Conservation (phyloP, 768 basidiomycete species). For the Tephrocybe sp. region DNA sequence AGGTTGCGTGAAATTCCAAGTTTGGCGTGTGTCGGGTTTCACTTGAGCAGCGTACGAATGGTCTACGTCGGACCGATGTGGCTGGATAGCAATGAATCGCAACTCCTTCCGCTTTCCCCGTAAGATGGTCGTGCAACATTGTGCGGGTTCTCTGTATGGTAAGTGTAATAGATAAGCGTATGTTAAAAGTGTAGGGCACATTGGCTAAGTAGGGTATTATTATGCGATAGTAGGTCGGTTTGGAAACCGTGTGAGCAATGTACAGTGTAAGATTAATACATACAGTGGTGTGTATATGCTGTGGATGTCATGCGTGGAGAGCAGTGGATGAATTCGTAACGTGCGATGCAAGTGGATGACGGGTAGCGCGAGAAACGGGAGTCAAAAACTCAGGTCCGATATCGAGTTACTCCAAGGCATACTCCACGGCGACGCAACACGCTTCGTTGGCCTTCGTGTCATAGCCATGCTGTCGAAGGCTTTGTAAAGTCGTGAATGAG, state of each 20-base stretch:
- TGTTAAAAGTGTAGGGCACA: conserved; percentile 10
- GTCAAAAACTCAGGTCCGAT: neutral
- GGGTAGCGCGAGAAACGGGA: conserved; percentile 5
- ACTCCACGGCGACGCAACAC: conserved; percentile 71
- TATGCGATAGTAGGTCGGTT: conserved; percentile 13
- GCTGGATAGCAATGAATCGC: neutral
- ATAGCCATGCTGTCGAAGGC: conserved; percentile 59
- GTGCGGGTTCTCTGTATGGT: neutral
- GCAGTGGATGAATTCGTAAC: conserved; percentile 2
- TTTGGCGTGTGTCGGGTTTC: conserved; percentile 10
- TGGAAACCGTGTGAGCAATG: conserved; percentile 7
- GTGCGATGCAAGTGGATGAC: conserved; percentile 6
- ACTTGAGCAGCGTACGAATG: neutral
- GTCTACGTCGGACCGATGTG: conserved; percentile 3
- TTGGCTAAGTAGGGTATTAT: conserved; percentile 9
- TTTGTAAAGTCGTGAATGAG: conserved; percentile 55
- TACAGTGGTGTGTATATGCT: conserved; percentile 16
- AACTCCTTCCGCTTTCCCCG: conserved; percentile 1
- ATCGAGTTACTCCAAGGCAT: conserved; percentile 53
- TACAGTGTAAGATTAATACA: conserved; percentile 17
- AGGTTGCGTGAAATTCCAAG: conserved; percentile 3
- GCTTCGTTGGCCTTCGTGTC: conserved; percentile 59
- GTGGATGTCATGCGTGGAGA: conserved; percentile 9
- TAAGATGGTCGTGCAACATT: neutral
- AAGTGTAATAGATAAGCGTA: conserved; percentile 13